phyloP scores from a whole-genome alignment of 129 eudicot species.

The Saussurea involucrata region DNA sequence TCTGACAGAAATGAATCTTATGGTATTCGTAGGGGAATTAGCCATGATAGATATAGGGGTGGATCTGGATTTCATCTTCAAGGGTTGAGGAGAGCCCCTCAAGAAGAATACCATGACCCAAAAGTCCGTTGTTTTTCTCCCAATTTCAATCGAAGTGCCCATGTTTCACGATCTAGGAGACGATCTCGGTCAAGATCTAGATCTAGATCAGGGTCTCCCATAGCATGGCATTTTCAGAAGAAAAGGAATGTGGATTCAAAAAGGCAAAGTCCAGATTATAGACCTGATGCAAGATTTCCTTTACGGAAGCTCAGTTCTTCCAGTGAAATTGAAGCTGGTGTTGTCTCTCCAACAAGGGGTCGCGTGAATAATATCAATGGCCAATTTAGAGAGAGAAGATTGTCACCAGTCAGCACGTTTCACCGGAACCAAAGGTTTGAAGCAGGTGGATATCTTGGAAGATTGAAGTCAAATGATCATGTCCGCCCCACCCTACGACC shows the following conservation, averaged over 20 bases:
- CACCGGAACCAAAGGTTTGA: constrained; percentile 39
- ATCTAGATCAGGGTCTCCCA: constrained; percentile 66
- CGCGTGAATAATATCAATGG: constrained; percentile 29
- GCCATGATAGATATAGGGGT: constrained; percentile 44
- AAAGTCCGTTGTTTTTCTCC: constrained; percentile 53
- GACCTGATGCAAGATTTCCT: constrained; percentile 49
- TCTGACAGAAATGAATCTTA: constrained; percentile 48
- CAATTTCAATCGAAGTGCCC: constrained; percentile 26
- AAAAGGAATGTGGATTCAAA: constrained; percentile 32
- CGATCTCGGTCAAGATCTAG: constrained; percentile 72
- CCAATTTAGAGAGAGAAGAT: constrained; percentile 48
- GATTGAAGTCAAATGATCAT: constrained; percentile 41
- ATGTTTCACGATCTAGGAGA: constrained; percentile 34
- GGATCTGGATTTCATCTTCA: constrained; percentile 32
- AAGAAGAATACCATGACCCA: constrained; percentile 47
- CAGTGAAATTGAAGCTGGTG: constrained; percentile 34
- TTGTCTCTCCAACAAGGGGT: constrained; percentile 42
- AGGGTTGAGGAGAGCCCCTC: constrained; percentile 45
- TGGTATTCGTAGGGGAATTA: constrained; percentile 33
- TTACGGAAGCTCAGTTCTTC: constrained; percentile 36
- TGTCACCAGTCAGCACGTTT: constrained; percentile 47
- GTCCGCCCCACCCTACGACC: constrained; percentile 43
- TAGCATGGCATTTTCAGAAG: constrained; percentile 53
- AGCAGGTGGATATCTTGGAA: constrained; percentile 31
- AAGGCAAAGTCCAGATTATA: constrained; percentile 50